These are phyloP conservation scores for Dactylellina leptospora DNA, from an alignment of 2,329 filamentous ascomycete genomes.

Conservation along the genomic window DNA sequence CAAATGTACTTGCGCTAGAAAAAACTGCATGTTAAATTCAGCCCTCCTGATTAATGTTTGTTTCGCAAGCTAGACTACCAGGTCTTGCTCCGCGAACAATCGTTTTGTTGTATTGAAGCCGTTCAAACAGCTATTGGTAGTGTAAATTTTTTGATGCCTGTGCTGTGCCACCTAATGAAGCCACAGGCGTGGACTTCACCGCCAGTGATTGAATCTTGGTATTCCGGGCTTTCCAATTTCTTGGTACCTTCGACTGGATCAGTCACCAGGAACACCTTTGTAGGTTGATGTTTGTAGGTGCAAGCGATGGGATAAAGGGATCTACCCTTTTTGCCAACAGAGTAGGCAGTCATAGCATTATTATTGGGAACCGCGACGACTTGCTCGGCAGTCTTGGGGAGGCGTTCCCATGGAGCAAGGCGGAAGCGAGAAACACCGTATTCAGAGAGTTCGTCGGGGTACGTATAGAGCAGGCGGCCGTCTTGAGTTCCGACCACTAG, in stretches of 20 bases:
- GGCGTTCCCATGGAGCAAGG: slow-evolving; percentile 24
- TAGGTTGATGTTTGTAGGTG: slow-evolving; percentile 35
- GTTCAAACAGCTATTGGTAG: neutral
- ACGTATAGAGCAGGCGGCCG: slow-evolving; percentile 34
- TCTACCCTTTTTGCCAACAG: slow-evolving; percentile 10
- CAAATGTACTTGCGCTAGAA: too few relatives aligned
- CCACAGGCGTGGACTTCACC: slow-evolving; percentile 33
- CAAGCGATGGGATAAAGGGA: slow-evolving; percentile 35
- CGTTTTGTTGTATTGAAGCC: too few relatives aligned
- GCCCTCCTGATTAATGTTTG: too few relatives aligned
- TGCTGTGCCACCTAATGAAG: slow-evolving; percentile 35
- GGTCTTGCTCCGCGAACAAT: too few relatives aligned
- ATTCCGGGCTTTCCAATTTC: slow-evolving; percentile 20
- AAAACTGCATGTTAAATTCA: too few relatives aligned
- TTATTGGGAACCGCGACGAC: slow-evolving; percentile 30
- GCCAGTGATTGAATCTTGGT: slow-evolving; percentile 33
- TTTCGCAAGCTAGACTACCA: too few relatives aligned
- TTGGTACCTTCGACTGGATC: slow-evolving; percentile 33
- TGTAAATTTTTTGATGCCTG: neutral
- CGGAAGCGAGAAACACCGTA: slow-evolving; percentile 35
- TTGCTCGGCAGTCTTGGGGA: slow-evolving; percentile 26
- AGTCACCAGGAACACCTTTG: slow-evolving; percentile 28
- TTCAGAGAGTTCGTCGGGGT: slow-evolving; percentile 26
- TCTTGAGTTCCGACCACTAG: slow-evolving; percentile 33
- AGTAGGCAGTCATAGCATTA: slow-evolving; percentile 27